Evolutionary conservation across 139 green algal species (phyloP).

Genomic region (Parachlorella kessleri): DNA sequence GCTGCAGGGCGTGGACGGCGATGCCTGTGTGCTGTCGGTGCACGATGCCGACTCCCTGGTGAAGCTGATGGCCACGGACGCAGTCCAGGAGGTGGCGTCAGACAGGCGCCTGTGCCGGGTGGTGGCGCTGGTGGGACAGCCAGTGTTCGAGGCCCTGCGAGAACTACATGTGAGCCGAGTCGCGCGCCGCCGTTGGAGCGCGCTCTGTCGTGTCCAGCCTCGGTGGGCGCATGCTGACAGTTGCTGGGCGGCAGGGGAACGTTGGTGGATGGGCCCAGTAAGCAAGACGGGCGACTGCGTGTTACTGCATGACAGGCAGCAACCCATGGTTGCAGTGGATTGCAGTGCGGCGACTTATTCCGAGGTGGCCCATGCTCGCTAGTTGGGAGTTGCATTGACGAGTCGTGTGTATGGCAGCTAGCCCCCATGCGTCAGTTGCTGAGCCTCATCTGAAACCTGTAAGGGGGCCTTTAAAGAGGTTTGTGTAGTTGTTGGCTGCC

Average conservation of each 20-base stretch:
- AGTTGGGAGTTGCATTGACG: too few species aligned
- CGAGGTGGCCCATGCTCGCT: too few species aligned
- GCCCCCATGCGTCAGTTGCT: too few species aligned
- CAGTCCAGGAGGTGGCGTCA: neutral
- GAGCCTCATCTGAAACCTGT: too few species aligned
- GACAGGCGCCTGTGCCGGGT: neutral
- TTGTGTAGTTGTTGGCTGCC: too few species aligned
- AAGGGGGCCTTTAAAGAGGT: too few species aligned
- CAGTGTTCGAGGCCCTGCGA: neutral
- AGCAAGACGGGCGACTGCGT: too few species aligned
- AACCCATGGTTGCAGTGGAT: neutral
- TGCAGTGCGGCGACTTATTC: neutral
- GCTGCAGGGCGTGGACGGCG: neutral
- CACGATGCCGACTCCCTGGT: neutral
- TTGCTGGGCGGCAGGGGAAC: too few species aligned
- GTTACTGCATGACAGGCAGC: too few species aligned
- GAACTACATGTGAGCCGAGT: neutral
- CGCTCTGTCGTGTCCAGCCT: neutral
- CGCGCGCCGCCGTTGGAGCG: neutral
- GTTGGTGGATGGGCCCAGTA: too few species aligned
- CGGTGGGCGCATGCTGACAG: neutral
- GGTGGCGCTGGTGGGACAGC: neutral
- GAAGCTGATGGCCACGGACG: neutral
- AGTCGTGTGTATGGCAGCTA: too few species aligned
- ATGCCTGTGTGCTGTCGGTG: neutral